Evolutionary conservation across 1,139 yeast genomes (phyloP).

Genomic region (Pichia sorboxylosa): DNA sequence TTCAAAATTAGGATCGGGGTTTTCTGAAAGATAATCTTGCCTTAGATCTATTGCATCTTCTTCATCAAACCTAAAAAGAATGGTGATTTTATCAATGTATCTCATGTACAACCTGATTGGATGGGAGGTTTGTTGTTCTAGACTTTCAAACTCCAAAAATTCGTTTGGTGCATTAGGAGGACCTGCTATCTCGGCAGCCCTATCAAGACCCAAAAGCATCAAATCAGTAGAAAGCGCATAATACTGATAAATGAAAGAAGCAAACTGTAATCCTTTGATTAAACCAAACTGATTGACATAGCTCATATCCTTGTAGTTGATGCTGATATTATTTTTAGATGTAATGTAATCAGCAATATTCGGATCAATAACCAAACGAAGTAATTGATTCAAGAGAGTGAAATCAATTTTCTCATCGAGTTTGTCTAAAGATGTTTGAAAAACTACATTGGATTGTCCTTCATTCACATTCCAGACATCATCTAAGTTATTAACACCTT

Average conservation of each 20-base stretch:
- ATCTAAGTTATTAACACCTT: slow-evolving; percentile 74
- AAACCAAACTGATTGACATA: slow-evolving; percentile 85
- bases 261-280: slow-evolving; percentile 77
- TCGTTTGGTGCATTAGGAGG: slow-evolving; percentile 60
- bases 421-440: slow-evolving; percentile 61
- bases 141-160: slow-evolving; percentile 58
- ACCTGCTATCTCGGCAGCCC: slow-evolving; percentile 86
- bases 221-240: slow-evolving; percentile 82
- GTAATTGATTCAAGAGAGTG: slow-evolving; percentile 68
- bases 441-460: slow-evolving; percentile 76
- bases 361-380: slow-evolving; percentile 76
- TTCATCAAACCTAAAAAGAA: slow-evolving; percentile 63
- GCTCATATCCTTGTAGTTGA: slow-evolving; percentile 90
- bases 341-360: slow-evolving; percentile 92
- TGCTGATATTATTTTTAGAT: slow-evolving; percentile 72
- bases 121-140: slow-evolving; percentile 43
- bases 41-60: slow-evolving; percentile 68
- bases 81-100: slow-evolving; percentile 70
- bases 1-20: slow-evolving; percentile 87
- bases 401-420: slow-evolving; percentile 80
- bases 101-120: slow-evolving; percentile 80
- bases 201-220: slow-evolving; percentile 67
- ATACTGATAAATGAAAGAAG: slow-evolving; percentile 82
- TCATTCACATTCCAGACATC: slow-evolving; percentile 67
- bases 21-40: slow-evolving; percentile 65